phyloP scores from a whole-genome alignment of 148 eudicot genomes.

The Persicaria maculosa region DNA sequence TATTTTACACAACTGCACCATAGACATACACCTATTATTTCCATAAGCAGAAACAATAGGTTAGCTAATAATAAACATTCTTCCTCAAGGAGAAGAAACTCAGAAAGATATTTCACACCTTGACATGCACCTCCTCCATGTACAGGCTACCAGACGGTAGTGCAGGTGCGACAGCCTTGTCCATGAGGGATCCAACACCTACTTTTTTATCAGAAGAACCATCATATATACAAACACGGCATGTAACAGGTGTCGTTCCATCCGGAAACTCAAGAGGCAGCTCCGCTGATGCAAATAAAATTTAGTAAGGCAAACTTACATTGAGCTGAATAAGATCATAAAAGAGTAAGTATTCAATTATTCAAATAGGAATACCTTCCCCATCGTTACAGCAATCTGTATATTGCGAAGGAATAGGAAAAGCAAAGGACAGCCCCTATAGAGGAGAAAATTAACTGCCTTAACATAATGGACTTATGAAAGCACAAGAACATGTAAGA shows the following conservation, averaged over 20 bases:
- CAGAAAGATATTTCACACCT: constrained; percentile 44
- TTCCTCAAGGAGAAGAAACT: neutral
- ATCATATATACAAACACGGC: constrained; percentile 89
- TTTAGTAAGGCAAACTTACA: neutral
- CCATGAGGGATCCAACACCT: constrained; percentile 74
- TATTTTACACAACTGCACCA: neutral
- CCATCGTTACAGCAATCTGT: constrained; percentile 65
- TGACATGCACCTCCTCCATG: constrained; percentile 93
- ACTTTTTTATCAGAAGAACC: constrained; percentile 79
- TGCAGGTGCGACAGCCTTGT: constrained; percentile 81
- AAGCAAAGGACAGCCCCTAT: constrained; percentile 90
- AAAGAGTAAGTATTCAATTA: neutral
- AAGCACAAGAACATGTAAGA: neutral
- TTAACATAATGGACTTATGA: neutral
- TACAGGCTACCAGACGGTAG: constrained; percentile 73
- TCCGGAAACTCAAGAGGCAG: constrained; percentile 95
- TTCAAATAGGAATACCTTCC: constrained; percentile 47
- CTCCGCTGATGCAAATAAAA: constrained; percentile 38
- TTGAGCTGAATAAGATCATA: neutral
- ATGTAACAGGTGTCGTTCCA: constrained; percentile 94
- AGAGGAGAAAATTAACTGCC: neutral
- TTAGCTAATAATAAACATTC: neutral
- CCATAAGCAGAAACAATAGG: constrained; percentile 1
- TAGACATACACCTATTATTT: neutral
- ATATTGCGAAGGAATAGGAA: constrained; percentile 86